Base-by-base conservation (phyloP, 2,329 filamentous ascomycete genomes). In the Plenodomus biglobosus region DNA sequence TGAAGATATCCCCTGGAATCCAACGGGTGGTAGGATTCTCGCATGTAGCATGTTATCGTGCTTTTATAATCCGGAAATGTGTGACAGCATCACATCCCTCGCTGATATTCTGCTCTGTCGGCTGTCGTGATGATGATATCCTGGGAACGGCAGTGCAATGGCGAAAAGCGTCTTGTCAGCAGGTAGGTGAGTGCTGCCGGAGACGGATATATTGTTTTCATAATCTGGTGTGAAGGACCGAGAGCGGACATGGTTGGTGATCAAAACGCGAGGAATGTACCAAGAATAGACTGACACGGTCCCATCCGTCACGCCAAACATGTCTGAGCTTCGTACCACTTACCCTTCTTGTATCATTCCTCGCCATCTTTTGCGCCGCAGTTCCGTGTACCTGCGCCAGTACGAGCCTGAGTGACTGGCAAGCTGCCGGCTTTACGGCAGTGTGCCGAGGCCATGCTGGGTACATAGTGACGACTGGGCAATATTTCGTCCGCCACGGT, bases 11-110 rank as follows among this genome's bases (percentile, higher is more conserved):
- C 50, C 2, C 43, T 61, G 46, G 40, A 43, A 30, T 50, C 47
- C 20, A 66, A 63, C 48, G 62, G 56, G 13, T 66, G 58, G 48
- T 52, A 64, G 27, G 57, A 65, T 32, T 11, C 27, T 7, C 27
- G 11, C 6, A 32, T 32, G 27, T 11, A 15, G 27, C 27, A 7
- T 7, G 27, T 6, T 11, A 11, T 5, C 58, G 50, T 15, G 58
- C 51, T 15, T 53, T 57, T 13, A 20, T 18, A 18, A 19, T 15
- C 10, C 17, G 11, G 17, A 19, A 10, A 27, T 17, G 27, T n/a
- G 21, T 8, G n/a, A 21, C 11, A 21, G 38, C 13, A 11, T 11
- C 22, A 24, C 22, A 24, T 24, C 6, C 5, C 6, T 11, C 22
- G 6, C 22, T 24, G 22, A 24, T 11, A 6, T 5, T 11, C 22